phyloP scores from a whole-genome alignment of 495 filamentous ascomycete genomes.

The Achaetomiella virescens region DNA sequence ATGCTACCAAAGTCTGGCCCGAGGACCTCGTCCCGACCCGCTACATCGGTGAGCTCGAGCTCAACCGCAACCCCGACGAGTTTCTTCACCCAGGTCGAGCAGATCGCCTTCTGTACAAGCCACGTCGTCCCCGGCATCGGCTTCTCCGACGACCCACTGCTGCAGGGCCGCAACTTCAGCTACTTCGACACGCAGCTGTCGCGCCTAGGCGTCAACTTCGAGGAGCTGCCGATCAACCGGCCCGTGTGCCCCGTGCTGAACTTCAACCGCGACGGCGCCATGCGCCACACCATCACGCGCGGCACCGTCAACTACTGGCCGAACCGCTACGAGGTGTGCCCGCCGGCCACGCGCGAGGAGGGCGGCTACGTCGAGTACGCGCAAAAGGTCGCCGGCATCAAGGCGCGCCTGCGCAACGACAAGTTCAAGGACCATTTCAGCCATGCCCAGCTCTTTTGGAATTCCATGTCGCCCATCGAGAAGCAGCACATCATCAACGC shows the following conservation, averaged over 20 bases:
- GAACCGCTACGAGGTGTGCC: conserved; percentile 62
- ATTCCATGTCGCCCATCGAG: conserved; percentile 66
- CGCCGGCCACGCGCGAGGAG: conserved; percentile 52
- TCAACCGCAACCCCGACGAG: conserved; percentile 80
- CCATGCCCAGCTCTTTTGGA: conserved; percentile 72
- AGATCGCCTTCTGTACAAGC: conserved; percentile 77
- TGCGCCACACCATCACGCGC: conserved; percentile 48
- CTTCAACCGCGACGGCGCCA: conserved; percentile 68
- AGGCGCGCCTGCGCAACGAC: conserved; percentile 58
- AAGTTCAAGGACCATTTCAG: conserved; percentile 81
- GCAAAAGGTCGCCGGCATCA: conserved; percentile 60
- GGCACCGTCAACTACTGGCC: conserved; percentile 88
- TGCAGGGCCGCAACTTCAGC: conserved; percentile 80
- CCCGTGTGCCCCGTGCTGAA: conserved; percentile 73
- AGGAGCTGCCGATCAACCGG: conserved; percentile 81
- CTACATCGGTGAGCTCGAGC: conserved; percentile 73
- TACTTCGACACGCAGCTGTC: conserved; percentile 84
- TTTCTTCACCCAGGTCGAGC: conserved; percentile 83
- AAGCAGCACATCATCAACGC: conserved; percentile 64
- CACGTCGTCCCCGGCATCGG: conserved; percentile 85
- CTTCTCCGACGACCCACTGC: conserved; percentile 77
- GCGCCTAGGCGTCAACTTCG: conserved; percentile 76
- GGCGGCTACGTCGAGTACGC: conserved; percentile 67
- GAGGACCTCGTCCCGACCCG: conserved; percentile 74
- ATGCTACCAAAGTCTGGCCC: conserved; percentile 90